These are phyloP conservation scores for Pseudopediastrum boryanum DNA, from an alignment of 139 green algal species.

Conservation along the genomic window DNA sequence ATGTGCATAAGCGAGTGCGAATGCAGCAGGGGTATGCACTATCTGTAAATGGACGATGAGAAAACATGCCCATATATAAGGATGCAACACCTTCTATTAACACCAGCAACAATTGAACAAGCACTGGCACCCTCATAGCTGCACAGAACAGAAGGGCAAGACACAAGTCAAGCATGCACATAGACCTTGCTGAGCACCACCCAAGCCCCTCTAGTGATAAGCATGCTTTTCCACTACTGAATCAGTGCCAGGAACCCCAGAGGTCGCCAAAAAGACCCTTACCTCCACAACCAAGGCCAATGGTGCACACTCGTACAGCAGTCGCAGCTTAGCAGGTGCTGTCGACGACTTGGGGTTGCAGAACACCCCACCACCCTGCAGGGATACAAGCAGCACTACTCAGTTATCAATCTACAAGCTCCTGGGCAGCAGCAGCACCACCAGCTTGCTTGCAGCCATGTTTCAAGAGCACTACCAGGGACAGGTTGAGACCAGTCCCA, in stretches of 20 bases:
- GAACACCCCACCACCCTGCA: slow-evolving; percentile 83
- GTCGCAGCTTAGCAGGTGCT: slow-evolving; percentile 79
- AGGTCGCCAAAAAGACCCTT: not conserved
- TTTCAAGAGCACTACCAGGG: too few relatives aligned
- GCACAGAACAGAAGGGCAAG: not conserved
- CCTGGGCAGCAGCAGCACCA: slow-evolving; percentile 11
- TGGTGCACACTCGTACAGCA: slow-evolving; percentile 86
- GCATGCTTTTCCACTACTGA: not conserved
- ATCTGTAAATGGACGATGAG: too few relatives aligned
- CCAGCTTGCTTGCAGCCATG: not conserved
- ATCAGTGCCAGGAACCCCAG: not conserved
- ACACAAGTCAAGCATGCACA: not conserved
- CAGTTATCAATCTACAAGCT: not conserved
- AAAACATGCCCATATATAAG: too few relatives aligned
- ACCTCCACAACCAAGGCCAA: slow-evolving; percentile 79
- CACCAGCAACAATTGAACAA: slow-evolving; percentile 18
- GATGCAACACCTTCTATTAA: not conserved
- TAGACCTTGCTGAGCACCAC: not conserved
- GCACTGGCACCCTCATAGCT: not conserved
- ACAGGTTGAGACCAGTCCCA: too few relatives aligned
- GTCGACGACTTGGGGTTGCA: slow-evolving; percentile 70
- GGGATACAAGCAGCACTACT: not conserved
- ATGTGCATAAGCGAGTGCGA: too few relatives aligned
- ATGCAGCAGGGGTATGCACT: too few relatives aligned
- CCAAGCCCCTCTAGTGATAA: not conserved